Conservation (phyloP, 495 filamentous ascomycete species). For the Hypoxylon trugodes region DNA sequence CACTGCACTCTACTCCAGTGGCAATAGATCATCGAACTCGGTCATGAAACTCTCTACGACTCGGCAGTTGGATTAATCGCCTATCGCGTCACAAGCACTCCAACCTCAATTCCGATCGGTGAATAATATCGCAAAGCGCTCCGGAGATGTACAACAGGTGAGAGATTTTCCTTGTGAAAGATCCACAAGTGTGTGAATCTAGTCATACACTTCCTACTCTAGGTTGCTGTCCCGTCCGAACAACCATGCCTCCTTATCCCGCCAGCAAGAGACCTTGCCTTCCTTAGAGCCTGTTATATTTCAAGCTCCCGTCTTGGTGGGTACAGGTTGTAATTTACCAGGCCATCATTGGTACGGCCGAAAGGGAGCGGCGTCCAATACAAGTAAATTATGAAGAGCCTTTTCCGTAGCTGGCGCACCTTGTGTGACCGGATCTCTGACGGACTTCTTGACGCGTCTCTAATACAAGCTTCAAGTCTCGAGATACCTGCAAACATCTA, state of each 20-base stretch:
- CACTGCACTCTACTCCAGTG: neutral
- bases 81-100: constrained; percentile 22
- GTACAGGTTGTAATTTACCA: constrained; percentile 31
- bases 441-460: too few relatives aligned
- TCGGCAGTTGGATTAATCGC: constrained; percentile 24
- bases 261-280: neutral
- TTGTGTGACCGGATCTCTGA: constrained; percentile 13
- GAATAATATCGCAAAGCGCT: constrained; percentile 23
- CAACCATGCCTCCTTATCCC: constrained; percentile 7
- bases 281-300: constrained; percentile 20
- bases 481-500: constrained; percentile 28
- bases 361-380: constrained; percentile 26
- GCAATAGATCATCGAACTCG: constrained; percentile 12
- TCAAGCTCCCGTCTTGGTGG: constrained; percentile 20
- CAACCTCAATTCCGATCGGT: constrained; percentile 34
- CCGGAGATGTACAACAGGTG: constrained; percentile 26
- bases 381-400: neutral
- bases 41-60: constrained; percentile 1
- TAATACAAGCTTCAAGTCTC: constrained; percentile 8
- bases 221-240: constrained; percentile 1
- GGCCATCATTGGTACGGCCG: constrained; percentile 37
- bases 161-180: constrained; percentile 30
- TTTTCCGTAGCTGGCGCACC: constrained; percentile 21
- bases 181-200: constrained; percentile 18
- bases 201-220: constrained; percentile 9